A percentile compares a stretch with the other conserved stretches of the same genome.
Conservation (phyloP, 805 yeast genomes). For the Pichia heedii region DNA sequence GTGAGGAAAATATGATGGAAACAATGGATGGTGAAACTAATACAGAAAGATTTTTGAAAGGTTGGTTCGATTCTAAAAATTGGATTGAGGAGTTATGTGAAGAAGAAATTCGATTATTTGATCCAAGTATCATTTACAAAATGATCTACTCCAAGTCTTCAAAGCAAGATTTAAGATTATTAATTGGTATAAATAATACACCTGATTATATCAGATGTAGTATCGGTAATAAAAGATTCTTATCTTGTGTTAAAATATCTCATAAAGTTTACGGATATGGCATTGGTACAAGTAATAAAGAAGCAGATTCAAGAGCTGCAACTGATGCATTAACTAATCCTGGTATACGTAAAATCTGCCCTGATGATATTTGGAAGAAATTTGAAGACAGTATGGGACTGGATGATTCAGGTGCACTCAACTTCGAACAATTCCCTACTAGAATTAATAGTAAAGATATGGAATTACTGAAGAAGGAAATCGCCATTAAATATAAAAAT, state of each 20-base stretch:
- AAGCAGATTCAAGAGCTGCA: slow-evolving; percentile 80
- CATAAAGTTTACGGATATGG: slow-evolving; percentile 67
- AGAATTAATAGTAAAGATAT: slow-evolving; percentile 1
- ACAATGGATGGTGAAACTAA: slow-evolving; percentile 46
- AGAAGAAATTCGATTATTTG: slow-evolving; percentile 16
- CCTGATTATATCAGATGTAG: slow-evolving; percentile 37
- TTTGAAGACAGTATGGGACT: slow-evolving; percentile 10
- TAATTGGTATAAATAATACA: slow-evolving; percentile 39
- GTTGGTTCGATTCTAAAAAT: slow-evolving; percentile 37
- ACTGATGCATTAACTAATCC: slow-evolving; percentile 42
- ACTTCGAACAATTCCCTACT: slow-evolving; percentile 6
- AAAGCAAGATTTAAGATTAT: slow-evolving; percentile 59
- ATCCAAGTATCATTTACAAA: slow-evolving; percentile 9
- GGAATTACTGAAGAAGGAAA: slow-evolving; percentile 4
- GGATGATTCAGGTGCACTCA: slow-evolving; percentile 9
- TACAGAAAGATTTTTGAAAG: slow-evolving; percentile 25
- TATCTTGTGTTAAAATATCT: slow-evolving; percentile 51
- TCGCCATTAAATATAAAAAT: slow-evolving; percentile 6
- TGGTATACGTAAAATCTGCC: slow-evolving; percentile 8
- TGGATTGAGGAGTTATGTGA: slow-evolving; percentile 48
- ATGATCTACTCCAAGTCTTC: slow-evolving; percentile 12
- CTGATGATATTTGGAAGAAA: slow-evolving; percentile 9
- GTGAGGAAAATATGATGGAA: slow-evolving; percentile 30
- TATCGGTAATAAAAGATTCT: slow-evolving; percentile 11
- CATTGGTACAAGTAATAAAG: slow-evolving; percentile 54